phyloP scores from a whole-genome alignment of 2,329 filamentous ascomycete species.

The Paramyrothecium roridum region DNA sequence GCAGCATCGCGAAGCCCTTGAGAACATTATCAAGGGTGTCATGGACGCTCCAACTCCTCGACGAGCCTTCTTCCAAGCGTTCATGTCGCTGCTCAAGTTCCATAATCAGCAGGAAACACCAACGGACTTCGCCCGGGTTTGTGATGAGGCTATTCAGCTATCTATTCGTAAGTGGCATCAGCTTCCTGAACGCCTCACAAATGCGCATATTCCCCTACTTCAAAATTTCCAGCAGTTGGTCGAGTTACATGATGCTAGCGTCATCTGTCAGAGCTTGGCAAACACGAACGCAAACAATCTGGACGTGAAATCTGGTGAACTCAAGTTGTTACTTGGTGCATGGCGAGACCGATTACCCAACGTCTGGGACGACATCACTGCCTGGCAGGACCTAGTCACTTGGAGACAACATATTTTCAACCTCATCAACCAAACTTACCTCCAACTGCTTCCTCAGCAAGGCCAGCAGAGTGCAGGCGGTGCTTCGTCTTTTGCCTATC shows the following conservation, averaged over 20 bases:
- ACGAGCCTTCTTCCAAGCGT: constrained; percentile 95
- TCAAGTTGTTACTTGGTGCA: constrained; percentile 88
- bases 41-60: constrained; percentile 96
- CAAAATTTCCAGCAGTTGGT: constrained; percentile 98
- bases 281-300: constrained; percentile 82
- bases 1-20: constrained; percentile 83
- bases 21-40: constrained; percentile 91
- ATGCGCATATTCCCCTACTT: constrained; percentile 89
- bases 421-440: constrained; percentile 91
- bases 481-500: constrained; percentile 86
- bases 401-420: constrained; percentile 99
- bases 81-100: constrained; percentile 93
- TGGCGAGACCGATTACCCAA: constrained; percentile 97
- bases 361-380: constrained; percentile 98
- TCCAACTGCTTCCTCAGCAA: constrained; percentile 76
- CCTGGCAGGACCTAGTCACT: constrained; percentile 99
- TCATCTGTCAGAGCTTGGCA: constrained; percentile 89
- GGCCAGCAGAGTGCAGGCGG: constrained; percentile 75
- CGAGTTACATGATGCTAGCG: constrained; percentile 93
- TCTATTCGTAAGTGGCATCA: constrained; percentile 99
- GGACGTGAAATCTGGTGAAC: constrained; percentile 90
- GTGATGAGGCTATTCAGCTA: constrained; percentile 94
- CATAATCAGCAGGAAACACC: constrained; percentile 81
- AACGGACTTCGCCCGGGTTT: constrained; percentile 82
- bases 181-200: constrained; percentile 87